Evolutionary conservation across 2,329 filamentous ascomycete genomes (phyloP).

Genomic region (Trichoderma semiorbis): DNA sequence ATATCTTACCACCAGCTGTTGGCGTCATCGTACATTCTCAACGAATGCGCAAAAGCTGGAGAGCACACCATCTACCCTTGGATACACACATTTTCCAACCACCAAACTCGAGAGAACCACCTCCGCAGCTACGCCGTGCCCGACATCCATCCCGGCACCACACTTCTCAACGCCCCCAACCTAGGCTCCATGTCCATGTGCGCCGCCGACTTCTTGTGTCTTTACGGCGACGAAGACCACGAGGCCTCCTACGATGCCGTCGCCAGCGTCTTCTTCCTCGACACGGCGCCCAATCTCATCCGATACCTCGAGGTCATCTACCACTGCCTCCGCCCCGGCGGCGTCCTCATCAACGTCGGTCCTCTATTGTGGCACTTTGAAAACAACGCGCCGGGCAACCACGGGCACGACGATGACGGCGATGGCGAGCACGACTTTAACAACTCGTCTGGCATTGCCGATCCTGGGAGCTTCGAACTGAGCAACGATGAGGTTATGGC

Average conservation of each 20-base stretch:
- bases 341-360: slow-evolving; percentile 84
- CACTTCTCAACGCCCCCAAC: slow-evolving; percentile 40
- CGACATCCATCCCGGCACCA: slow-evolving; percentile 68
- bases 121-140: slow-evolving; percentile 71
- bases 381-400: slow-evolving; percentile 60
- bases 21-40: slow-evolving; percentile 73
- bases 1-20: slow-evolving; percentile 97
- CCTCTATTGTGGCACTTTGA: slow-evolving; percentile 96
- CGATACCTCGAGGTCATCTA: slow-evolving; percentile 82
- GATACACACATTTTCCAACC: slow-evolving; percentile 84
- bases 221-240: slow-evolving; percentile 67
- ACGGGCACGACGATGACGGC: slow-evolving; percentile 50
- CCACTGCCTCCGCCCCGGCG: slow-evolving; percentile 72
- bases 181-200: slow-evolving; percentile 83
- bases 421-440: slow-evolving; percentile 49
- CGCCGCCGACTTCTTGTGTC: slow-evolving; percentile 85
- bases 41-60: slow-evolving; percentile 56
- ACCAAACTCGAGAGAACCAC: slow-evolving; percentile 69
- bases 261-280: slow-evolving; percentile 90
- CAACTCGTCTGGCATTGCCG: slow-evolving; percentile 67
- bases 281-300: slow-evolving; percentile 91
- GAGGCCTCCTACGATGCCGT: slow-evolving; percentile 71
- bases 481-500: slow-evolving; percentile 82
- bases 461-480: slow-evolving; percentile 87
- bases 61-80: slow-evolving; percentile 80